Percentiles rank a stretch among this genome's conserved stretches.
phyloP scores from a whole-genome alignment of 768 basidiomycete genomes.

The Hericium erinaceus region DNA sequence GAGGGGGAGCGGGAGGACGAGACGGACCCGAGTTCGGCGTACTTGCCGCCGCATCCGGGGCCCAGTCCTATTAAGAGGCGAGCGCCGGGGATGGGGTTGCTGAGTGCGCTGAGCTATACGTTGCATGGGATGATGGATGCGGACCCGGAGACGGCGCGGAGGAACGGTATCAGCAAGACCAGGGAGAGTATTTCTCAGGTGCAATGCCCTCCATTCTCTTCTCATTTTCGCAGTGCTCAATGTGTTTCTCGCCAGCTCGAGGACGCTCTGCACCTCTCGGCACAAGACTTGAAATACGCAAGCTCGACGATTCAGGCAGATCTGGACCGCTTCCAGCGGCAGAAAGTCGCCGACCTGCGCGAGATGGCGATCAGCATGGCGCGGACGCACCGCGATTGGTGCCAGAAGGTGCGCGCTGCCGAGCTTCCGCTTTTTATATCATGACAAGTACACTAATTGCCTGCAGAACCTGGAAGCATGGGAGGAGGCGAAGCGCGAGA shows the following conservation, averaged over 20 bases:
- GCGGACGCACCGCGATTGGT: constrained; percentile 90
- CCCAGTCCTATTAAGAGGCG: constrained; percentile 56
- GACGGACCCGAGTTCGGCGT: constrained; percentile 29
- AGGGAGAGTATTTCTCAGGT: constrained; percentile 94
- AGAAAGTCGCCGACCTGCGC: constrained; percentile 93
- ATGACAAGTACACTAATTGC: not conserved
- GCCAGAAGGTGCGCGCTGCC: constrained; percentile 62
- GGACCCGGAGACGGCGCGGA: constrained; percentile 90
- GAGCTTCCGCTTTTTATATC: not conserved
- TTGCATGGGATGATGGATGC: constrained; percentile 98
- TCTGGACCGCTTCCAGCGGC: constrained; percentile 94
- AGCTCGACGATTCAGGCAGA: constrained; percentile 96
- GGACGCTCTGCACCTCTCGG: constrained; percentile 85
- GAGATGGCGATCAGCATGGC: constrained; percentile 93
- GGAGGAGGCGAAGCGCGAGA: constrained; percentile 92
- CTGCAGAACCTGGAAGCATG: constrained; percentile 89
- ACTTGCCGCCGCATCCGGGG: constrained; percentile 73
- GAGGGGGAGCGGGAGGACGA: constrained; percentile 26
- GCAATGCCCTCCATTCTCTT: constrained; percentile 11
- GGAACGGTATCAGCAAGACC: constrained; percentile 90
- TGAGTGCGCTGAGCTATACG: constrained; percentile 90
- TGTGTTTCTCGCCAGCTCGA: constrained; percentile 55
- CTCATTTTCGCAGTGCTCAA: not conserved
- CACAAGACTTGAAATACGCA: constrained; percentile 92
- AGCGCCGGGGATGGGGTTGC: constrained; percentile 73